phyloP scores from a whole-genome alignment of 208 protist genomes.

The Wallacemonas sp. region DNA sequence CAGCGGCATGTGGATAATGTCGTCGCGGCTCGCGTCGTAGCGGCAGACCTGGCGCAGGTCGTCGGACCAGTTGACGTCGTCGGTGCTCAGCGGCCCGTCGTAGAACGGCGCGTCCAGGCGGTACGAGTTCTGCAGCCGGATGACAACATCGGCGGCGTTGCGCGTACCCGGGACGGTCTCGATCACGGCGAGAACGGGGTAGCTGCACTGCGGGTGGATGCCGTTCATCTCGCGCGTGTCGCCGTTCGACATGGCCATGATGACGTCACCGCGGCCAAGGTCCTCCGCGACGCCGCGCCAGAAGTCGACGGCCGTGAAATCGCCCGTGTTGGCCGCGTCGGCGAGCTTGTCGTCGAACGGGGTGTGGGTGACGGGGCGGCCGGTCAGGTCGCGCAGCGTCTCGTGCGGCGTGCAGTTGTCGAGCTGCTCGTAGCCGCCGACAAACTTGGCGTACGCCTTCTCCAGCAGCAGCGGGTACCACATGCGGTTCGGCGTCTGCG shows the following conservation, averaged over 20 bases:
- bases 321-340: constrained; percentile 65
- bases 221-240: constrained; percentile 41
- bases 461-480: constrained; percentile 88
- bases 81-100: constrained; percentile 53
- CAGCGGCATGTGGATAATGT: constrained; percentile 71
- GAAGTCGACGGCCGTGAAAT: constrained; percentile 63
- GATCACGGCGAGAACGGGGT: constrained; percentile 70
- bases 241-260: constrained; percentile 72
- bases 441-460: constrained; percentile 94
- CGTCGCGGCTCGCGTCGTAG: constrained; percentile 45
- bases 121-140: constrained; percentile 81
- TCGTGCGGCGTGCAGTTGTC: constrained; percentile 87
- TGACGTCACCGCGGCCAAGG: constrained; percentile 66
- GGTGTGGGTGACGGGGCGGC: constrained; percentile 75
- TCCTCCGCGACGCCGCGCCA: constrained; percentile 71
- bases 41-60: constrained; percentile 64
- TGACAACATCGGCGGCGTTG: constrained; percentile 58
- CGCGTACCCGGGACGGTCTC: constrained; percentile 49
- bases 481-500: constrained; percentile 44
- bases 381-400: constrained; percentile 87
- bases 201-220: constrained; percentile 83
- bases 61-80: constrained; percentile 64
- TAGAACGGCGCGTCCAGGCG: constrained; percentile 45
- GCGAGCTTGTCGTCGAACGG: constrained; percentile 74
- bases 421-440: constrained; percentile 79